phyloP scores from a whole-genome alignment of 2,329 filamentous ascomycete species.

The Hypoxylon sp. region DNA sequence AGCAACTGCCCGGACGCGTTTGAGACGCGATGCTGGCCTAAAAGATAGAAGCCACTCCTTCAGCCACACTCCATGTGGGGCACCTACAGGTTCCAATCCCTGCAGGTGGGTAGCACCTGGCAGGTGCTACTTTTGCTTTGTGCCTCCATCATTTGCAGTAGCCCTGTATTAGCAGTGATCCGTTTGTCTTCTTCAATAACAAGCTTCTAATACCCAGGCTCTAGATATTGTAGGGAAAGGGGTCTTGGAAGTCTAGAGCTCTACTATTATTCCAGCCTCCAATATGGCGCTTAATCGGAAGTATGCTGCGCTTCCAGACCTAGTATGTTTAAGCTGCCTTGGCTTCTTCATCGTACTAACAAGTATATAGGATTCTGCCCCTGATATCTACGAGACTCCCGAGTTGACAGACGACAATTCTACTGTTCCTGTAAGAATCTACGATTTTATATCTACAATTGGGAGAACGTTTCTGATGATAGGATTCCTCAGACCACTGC shows the following conservation, averaged over 20 bases:
- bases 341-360: slow-evolving; percentile 38
- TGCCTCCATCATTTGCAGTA: no score
- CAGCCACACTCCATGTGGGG: slow-evolving; percentile 15
- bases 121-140: no score
- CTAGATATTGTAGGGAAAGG: no score
- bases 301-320: slow-evolving; percentile 81
- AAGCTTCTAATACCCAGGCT: neutral
- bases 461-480: no score
- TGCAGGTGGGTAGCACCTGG: no score
- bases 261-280: slow-evolving; percentile 13
- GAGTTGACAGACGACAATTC: slow-evolving; percentile 91
- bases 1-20: slow-evolving; percentile 24
- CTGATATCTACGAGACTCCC: slow-evolving; percentile 96
- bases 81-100: no score
- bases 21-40: slow-evolving; percentile 11
- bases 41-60: slow-evolving; percentile 12
- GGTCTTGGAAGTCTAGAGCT: no score
- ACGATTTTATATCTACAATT: no score
- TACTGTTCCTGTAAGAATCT: slow-evolving; percentile 73
- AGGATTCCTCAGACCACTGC: slow-evolving; percentile 67
- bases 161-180: no score
- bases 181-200: neutral
- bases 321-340: slow-evolving; percentile 59
- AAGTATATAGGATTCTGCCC: slow-evolving; percentile 77
- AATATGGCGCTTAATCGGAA: slow-evolving; percentile 80